Evolutionary conservation across 768 basidiomycete species (phyloP), one percentile per base, ranked within the genome.

Genomic region (Peribolospora baueri): DNA sequence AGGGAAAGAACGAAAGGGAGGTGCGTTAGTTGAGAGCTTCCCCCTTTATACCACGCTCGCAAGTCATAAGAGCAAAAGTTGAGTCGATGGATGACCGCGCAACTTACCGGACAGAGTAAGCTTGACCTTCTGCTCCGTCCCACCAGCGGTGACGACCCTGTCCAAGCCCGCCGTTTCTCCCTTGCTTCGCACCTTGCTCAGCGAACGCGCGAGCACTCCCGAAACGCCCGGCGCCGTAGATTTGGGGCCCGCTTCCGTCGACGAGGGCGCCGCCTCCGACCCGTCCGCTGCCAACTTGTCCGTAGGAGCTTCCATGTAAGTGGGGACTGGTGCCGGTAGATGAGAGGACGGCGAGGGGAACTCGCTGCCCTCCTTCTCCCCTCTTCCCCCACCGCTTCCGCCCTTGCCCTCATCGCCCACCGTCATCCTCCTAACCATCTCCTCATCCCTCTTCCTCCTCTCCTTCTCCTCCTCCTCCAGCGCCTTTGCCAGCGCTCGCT

Each of bases 391-490:
- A 11, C 43, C 11, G 10, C n/a, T 5, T 11, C 10, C 6, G 36
- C 9, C 3, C 6, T 9, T 13, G n/a, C 3, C 48, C 10, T 9
- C 42, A 37, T n/a, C 47, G 3, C 8, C n/a, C 45, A 46, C 9
- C 9, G 45, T 81, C 51, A 67, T 71, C 45, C 76, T 71, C 11
- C 72, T 70, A 36, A 85, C 58, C 37, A 84, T 74, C 40, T 70
- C 63, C 52, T 54, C 14, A 14, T 11, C n/a, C 42, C 39, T 54
- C 53, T 48, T 10, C 13, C 46, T 48, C 8, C 45, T 46, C 9
- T 13, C 11, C 48, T 57, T 42, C 45, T 57, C 66, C 58, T 53
- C 67, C 65, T 40, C 43, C 41, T 48, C 51, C 48, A 11, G 52
- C 56, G 10, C 55, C 25, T 50, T 42, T 10, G 8, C 36, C 3